Evolutionary conservation across 345 rosid species (phyloP).

Genomic region (Durio zibethinus): DNA sequence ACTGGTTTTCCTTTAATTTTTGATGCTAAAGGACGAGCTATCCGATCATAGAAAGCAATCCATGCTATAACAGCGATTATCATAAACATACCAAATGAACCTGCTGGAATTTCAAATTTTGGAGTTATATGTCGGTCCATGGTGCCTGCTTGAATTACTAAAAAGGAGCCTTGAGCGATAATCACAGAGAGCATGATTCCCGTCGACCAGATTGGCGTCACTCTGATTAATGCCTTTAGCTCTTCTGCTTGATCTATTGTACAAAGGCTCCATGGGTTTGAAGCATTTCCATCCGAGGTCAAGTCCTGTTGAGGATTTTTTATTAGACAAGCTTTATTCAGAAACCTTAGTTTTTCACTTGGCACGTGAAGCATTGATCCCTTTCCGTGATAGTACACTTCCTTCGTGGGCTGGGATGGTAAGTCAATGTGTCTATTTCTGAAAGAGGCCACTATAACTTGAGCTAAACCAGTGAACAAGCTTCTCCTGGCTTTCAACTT

Average conservation of each 20-base stretch:
- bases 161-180: conserved; percentile 38
- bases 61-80: conserved; percentile 31
- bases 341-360: conserved; percentile 41
- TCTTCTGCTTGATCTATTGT: conserved; percentile 59
- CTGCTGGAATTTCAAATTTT: conserved; percentile 52
- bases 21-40: conserved; percentile 37
- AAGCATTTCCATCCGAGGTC: conserved; percentile 27
- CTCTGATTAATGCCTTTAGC: conserved; percentile 45
- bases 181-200: conserved; percentile 39
- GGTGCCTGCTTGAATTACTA: conserved; percentile 38
- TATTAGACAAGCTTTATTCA: conserved; percentile 53
- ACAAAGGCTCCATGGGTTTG: conserved; percentile 50
- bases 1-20: conserved; percentile 30
- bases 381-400: conserved; percentile 11
- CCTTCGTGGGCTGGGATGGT: conserved; percentile 11
- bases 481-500: conserved; percentile 31
- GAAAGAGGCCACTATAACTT: conserved; percentile 39
- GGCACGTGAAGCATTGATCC: conserved; percentile 32
- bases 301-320: conserved; percentile 35
- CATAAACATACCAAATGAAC: conserved; percentile 38
- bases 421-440: conserved; percentile 28
- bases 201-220: conserved; percentile 54
- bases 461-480: conserved; percentile 43
- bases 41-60: conserved; percentile 41
- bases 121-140: conserved; percentile 51